phyloP scores from a whole-genome alignment of 805 yeast species.

The Metschnikowia lochheadii region DNA sequence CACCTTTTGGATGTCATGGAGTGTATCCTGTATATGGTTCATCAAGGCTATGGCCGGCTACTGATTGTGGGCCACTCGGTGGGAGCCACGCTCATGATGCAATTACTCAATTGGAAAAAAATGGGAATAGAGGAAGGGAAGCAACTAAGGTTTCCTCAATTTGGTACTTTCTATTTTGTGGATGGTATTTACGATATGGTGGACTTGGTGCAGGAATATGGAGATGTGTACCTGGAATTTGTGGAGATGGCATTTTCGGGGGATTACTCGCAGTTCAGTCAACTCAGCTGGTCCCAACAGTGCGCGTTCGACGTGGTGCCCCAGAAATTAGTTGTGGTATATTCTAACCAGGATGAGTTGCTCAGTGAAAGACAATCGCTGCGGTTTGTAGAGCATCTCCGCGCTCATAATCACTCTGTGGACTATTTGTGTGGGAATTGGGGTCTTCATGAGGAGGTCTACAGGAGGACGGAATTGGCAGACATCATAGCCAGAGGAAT shows the following conservation, averaged over 20 bases:
- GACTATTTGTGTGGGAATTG: constrained; percentile 27
- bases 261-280: constrained; percentile 24
- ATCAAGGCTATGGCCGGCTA: constrained; percentile 18
- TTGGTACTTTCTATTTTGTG: constrained; percentile 33
- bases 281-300: constrained; percentile 16
- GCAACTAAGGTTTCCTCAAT: no score
- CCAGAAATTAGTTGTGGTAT: constrained; percentile 41
- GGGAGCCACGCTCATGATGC: constrained; percentile 67
- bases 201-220: constrained; percentile 56
- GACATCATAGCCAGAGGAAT: constrained; percentile 6
- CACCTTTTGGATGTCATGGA: constrained; percentile 53
- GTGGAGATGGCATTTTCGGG: constrained; percentile 53
- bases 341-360: constrained; percentile 66
- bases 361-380: constrained; percentile 49
- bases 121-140: constrained; percentile 5
- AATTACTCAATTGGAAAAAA: constrained; percentile 34
- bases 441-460: constrained; percentile 69
- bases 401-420: constrained; percentile 9
- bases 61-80: constrained; percentile 69
- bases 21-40: constrained; percentile 36
- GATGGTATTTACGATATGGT: constrained; percentile 69
- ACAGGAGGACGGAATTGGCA: constrained; percentile 38
- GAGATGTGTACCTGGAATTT: constrained; percentile 48
- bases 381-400: constrained; percentile 33
- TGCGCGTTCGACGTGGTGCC: background rate